Conservation (phyloP, 345 rosid genomes). For the Populus nigra region DNA sequence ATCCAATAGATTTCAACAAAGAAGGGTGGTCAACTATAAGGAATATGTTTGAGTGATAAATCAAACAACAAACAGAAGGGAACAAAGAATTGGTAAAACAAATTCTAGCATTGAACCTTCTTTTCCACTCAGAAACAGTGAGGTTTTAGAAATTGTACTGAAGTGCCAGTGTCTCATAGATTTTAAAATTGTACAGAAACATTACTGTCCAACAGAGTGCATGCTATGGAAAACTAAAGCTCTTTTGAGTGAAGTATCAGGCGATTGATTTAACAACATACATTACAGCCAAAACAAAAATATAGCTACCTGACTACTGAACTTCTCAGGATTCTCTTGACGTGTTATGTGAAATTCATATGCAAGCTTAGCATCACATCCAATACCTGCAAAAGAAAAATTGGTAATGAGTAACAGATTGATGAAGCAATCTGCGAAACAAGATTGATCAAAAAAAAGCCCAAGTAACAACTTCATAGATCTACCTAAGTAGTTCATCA, state of each 20-base stretch:
- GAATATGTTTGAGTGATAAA: background rate
- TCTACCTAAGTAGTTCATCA: constrained; percentile 87
- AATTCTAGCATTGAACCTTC: background rate
- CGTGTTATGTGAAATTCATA: constrained; percentile 78
- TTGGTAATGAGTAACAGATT: background rate
- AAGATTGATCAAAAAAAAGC: background rate
- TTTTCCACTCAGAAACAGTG: background rate
- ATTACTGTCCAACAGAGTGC: background rate
- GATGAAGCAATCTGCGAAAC: background rate
- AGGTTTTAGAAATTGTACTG: background rate
- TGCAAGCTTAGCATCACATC: constrained; percentile 94
- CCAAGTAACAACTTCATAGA: background rate
- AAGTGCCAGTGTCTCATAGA: background rate
- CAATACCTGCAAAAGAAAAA: constrained; percentile 50
- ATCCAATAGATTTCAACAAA: background rate
- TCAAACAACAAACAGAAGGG: background rate
- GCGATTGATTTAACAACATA: background rate
- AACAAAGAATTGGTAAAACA: background rate
- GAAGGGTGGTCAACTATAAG: background rate
- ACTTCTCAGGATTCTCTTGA: constrained; percentile 84
- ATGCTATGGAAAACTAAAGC: background rate
- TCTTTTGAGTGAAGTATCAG: constrained; percentile 7
- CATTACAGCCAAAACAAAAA: background rate
- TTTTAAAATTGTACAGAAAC: background rate
- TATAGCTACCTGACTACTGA: constrained; percentile 64